These are phyloP conservation scores for Komagataella populi DNA, from an alignment of 805 yeast genomes.

Conservation along the genomic window DNA sequence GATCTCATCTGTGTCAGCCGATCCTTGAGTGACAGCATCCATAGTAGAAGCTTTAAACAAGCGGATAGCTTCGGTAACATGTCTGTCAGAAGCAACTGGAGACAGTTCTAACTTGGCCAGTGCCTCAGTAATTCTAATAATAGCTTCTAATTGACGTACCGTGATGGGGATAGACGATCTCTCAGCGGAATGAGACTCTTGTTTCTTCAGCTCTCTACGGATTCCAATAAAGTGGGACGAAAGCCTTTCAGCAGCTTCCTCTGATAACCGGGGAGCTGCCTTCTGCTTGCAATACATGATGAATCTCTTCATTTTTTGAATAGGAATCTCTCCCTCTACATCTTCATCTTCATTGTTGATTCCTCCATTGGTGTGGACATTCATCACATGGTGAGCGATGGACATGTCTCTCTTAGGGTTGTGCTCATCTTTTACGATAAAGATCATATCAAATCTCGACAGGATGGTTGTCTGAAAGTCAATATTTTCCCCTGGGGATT, in stretches of 20 bases:
- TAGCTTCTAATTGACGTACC: slow-evolving; percentile 94
- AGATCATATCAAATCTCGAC: slow-evolving; percentile 97
- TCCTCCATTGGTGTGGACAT: slow-evolving; percentile 76
- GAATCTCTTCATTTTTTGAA: slow-evolving; percentile 83
- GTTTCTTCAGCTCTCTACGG: slow-evolving; percentile 67
- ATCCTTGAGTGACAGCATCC: slow-evolving; percentile 60
- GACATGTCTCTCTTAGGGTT: slow-evolving; percentile 72
- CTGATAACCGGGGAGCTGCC: slow-evolving; percentile 87
- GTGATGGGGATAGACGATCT: slow-evolving; percentile 96
- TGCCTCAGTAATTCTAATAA: slow-evolving; percentile 89
- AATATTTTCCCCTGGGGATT: slow-evolving; percentile 94
- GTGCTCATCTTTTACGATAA: slow-evolving; percentile 92
- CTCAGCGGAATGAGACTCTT: slow-evolving; percentile 72
- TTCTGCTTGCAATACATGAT: slow-evolving; percentile 79
- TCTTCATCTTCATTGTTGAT: slow-evolving; percentile 24
- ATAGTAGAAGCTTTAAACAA: slow-evolving; percentile 93
- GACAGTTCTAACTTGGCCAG: slow-evolving; percentile 75
- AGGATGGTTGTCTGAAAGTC: slow-evolving; percentile 95
- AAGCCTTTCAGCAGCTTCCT: slow-evolving; percentile 80
- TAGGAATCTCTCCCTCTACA: slow-evolving; percentile 73
- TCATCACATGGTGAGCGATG: slow-evolving; percentile 91
- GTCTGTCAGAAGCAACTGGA: slow-evolving; percentile 76
- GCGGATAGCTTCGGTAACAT: slow-evolving; percentile 92
- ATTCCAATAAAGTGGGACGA: slow-evolving; percentile 89
- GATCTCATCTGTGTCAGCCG: slow-evolving; percentile 39